phyloP scores from a whole-genome alignment of 169 alveolate species.

The Amoebophrya sp. region DNA sequence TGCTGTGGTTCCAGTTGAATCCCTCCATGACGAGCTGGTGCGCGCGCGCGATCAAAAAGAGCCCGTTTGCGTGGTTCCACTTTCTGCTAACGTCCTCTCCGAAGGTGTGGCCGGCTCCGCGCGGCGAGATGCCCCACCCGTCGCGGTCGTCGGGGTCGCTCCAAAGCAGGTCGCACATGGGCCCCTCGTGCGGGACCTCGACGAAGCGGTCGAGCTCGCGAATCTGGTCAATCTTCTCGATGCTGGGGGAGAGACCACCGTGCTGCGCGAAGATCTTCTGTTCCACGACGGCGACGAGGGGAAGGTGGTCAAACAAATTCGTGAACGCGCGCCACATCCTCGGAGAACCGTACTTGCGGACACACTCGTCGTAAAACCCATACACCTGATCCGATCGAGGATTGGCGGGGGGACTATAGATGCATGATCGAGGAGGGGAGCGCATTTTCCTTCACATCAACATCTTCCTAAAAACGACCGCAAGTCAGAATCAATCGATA shows the following conservation, averaged over 20 bases:
- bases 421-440: too few species aligned
- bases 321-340: constrained; percentile 29
- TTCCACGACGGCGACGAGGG: constrained; percentile 92
- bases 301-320: constrained; percentile 92
- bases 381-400: too few species aligned
- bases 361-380: constrained; percentile 99
- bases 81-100: constrained; percentile 77
- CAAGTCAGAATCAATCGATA: too few species aligned
- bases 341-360: constrained; percentile 85
- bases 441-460: too few species aligned
- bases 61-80: constrained; percentile 80
- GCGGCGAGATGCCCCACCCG: constrained; percentile 95
- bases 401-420: too few species aligned
- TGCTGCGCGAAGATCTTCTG: constrained; percentile 92
- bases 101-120: constrained; percentile 78
- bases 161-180: constrained; percentile 99
- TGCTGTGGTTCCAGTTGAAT: background rate
- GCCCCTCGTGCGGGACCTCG: constrained; percentile 99
- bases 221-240: constrained; percentile 26
- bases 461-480: too few species aligned
- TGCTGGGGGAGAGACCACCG: constrained; percentile 95
- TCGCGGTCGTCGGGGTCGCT: constrained; percentile 92
- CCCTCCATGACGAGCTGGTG: constrained; percentile 97
- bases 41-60: constrained; percentile 91
- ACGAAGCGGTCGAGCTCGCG: constrained; percentile 31